Conservation (phyloP, 495 filamentous ascomycete species). For the Barbatosphaeria neglecta region DNA sequence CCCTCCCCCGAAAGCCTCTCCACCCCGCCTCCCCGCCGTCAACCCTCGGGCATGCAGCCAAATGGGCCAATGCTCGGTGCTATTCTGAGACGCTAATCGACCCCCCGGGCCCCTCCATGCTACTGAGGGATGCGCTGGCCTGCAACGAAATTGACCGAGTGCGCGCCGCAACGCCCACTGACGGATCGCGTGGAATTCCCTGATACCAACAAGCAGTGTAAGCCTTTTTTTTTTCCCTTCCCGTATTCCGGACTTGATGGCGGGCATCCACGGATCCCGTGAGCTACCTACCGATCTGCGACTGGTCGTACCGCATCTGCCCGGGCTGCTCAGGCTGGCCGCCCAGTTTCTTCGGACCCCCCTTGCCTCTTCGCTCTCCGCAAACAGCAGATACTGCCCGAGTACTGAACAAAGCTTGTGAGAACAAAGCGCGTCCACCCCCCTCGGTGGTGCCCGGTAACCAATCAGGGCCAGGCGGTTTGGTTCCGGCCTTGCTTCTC, state of each 20-base stretch:
- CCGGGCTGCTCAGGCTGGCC: too few species aligned
- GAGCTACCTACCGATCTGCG: too few species aligned
- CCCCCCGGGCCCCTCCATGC: not conserved
- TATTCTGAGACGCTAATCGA: not conserved
- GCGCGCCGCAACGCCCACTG: not conserved
- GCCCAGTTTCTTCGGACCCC: not conserved
- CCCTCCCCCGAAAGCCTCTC: not conserved
- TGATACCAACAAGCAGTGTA: too few species aligned
- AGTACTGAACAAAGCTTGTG: too few species aligned
- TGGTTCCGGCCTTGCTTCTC: not conserved
- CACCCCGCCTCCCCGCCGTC: not conserved
- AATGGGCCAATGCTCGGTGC: slow-evolving; percentile 1
- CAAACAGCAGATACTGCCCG: too few species aligned
- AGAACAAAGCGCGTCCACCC: too few species aligned
- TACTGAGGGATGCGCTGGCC: not conserved
- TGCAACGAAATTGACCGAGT: slow-evolving; percentile 1
- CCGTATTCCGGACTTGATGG: too few species aligned
- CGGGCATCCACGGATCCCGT: too few species aligned
- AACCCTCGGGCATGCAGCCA: slow-evolving; percentile 1
- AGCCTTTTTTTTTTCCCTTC: too few species aligned
- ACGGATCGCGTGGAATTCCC: too few species aligned
- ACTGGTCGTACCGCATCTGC: not conserved
- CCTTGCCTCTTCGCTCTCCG: too few species aligned
- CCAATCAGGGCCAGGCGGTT: not conserved
- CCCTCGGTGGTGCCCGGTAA: not conserved